Evolutionary conservation across 176 grass and related monocot species (phyloP).

Genomic region (Carex littledalei): DNA sequence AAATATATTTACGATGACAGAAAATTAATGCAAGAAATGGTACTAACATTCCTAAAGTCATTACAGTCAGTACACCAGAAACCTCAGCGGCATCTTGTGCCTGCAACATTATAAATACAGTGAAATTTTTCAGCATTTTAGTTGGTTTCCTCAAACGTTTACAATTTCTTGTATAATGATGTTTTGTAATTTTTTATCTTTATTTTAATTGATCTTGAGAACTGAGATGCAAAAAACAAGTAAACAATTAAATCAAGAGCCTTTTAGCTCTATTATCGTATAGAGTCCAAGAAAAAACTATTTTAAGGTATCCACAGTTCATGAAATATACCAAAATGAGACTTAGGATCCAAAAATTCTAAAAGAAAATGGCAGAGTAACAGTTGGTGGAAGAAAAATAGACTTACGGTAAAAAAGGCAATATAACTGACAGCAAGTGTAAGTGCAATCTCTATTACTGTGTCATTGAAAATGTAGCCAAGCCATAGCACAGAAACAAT

Average conservation of each 20-base stretch:
- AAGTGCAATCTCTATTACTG: constrained; percentile 88
- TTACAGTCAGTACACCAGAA: constrained; percentile 88
- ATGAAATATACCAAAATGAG: neutral
- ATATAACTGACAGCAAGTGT: constrained; percentile 97
- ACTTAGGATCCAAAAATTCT: neutral
- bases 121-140: constrained; percentile 11
- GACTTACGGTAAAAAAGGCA: constrained; percentile 94
- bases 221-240: neutral
- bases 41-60: constrained; percentile 99
- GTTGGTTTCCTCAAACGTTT: neutral
- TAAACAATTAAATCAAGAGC: neutral
- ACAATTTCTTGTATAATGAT: neutral
- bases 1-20: neutral
- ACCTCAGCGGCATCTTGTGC: constrained; percentile 76
- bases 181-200: neutral
- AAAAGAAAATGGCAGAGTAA: neutral
- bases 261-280: no score
- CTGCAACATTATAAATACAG: constrained; percentile 33
- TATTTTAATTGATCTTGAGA: neutral
- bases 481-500: constrained; percentile 85
- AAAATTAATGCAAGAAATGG: constrained; percentile 24
- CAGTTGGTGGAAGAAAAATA: neutral
- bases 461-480: constrained; percentile 94
- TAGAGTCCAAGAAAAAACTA: neutral
- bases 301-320: neutral